Evolutionary conservation across 1,284 basidiomycete genomes (phyloP), one percentile per base, ranked within the genome.

Genomic region (Puccinia triticina): DNA sequence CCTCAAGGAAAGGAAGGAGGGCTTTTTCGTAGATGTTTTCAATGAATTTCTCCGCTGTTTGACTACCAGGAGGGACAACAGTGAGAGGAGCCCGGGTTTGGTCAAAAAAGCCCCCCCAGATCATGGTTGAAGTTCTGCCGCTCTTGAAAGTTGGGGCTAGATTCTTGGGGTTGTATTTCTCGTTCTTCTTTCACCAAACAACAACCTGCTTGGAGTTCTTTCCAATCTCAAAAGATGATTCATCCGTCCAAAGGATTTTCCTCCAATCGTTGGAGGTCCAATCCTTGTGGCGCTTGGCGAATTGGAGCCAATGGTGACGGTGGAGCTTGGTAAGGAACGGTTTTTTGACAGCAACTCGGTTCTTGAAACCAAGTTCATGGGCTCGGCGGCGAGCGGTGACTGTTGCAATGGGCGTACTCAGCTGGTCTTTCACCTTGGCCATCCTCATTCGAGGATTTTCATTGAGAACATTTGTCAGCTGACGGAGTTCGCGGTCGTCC

Each of bases 21-120:
- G 16, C 37, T 1, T 26, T 18, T 23, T 57, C 34, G 37, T 76
- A 76, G 23, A 59, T 34, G 34, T 76, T 55, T 1, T 61, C n/a
- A n/a, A 76, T 76, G 2, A 76, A 57, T n/a, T 59, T 14, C 1
- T 12, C 11, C 21, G 74, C 74, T n/a, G n/a, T 26, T 43, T 21
- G 23, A 10, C 40, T 29, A 11, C 55, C 34, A 32, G n/a, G 74
- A 14, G 74, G 74, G 21, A 59, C 48, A 40, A 76, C 23, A 23
- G 55, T 61, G 18, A 57, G 16, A 37, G 48, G 74, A 14, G 29
- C 29, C 40, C 53, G 23, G 3, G 18, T 34, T 21, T 34, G 18
- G 34, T 37, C 34, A 37, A 59, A 61, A 43, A 76, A 76, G 14
- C 53, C 50, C 5, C 74, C 55, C 74, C 74, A 66, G 57, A 11